Conservation (phyloP, 2,329 filamentous ascomycete genomes). For the Drechslera avenae region DNA sequence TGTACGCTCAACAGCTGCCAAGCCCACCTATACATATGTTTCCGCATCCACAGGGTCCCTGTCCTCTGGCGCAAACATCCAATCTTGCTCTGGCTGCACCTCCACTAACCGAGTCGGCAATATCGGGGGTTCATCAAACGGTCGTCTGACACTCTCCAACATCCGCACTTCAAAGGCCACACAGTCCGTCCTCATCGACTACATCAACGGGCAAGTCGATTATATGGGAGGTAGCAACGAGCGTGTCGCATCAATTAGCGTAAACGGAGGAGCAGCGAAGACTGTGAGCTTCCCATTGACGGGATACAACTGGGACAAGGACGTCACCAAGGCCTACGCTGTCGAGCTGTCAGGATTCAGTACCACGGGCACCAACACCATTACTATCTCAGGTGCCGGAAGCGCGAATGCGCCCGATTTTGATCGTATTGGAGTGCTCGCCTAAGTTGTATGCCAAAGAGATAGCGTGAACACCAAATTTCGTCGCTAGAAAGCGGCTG, state of each 20-base stretch:
- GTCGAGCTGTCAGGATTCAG: constrained; percentile 25
- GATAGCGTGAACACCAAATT: no score
- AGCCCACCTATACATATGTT: constrained; percentile 21
- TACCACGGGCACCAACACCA: constrained; percentile 21
- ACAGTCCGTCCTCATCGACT: constrained; percentile 24
- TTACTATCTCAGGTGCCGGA: constrained; percentile 19
- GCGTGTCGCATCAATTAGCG: constrained; percentile 23
- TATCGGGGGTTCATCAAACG: constrained; percentile 21
- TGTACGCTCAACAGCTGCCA: constrained; percentile 12
- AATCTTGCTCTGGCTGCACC: constrained; percentile 23
- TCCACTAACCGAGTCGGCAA: constrained; percentile 27
- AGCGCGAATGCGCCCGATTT: constrained; percentile 21
- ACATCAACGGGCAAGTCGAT: constrained; percentile 25
- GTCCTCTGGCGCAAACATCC: constrained; percentile 17
- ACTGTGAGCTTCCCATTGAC: constrained; percentile 25
- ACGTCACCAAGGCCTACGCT: constrained; percentile 19
- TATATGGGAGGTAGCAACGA: constrained; percentile 25
- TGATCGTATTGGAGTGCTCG: constrained; percentile 22
- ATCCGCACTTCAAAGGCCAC: constrained; percentile 23
- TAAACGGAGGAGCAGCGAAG: constrained; percentile 25
- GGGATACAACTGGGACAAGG: constrained; percentile 26
- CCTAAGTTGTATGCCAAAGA: neutral
- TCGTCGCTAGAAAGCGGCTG: no score
- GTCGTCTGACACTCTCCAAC: constrained; percentile 23
- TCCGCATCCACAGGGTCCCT: constrained; percentile 24